Percentiles rank a stretch among this genome's conserved stretches.
phyloP scores from a whole-genome alignment of 257 asterid species.

The Capsicum pubescens region DNA sequence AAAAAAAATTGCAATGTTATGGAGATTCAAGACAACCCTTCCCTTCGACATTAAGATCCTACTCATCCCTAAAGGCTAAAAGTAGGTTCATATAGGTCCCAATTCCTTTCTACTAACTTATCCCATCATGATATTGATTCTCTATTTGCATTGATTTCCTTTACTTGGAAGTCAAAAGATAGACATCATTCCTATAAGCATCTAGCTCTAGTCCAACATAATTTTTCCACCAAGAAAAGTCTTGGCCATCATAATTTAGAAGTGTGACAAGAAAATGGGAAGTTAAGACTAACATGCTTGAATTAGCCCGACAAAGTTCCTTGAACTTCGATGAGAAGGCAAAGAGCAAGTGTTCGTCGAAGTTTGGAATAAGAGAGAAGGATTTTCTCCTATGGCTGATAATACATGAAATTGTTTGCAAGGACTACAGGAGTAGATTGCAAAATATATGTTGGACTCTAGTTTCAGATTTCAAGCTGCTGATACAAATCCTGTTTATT shows the following conservation, averaged over 20 bases:
- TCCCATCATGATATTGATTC: too few relatives aligned
- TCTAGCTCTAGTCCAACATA: slow-evolving; percentile 9
- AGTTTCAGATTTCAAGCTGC: not conserved
- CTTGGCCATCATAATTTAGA: not conserved
- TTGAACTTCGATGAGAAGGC: not conserved
- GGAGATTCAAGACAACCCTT: too few relatives aligned
- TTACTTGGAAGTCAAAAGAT: not conserved
- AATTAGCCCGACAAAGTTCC: not conserved
- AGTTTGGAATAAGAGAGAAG: slow-evolving; percentile 12
- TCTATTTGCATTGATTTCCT: not conserved
- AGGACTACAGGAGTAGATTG: not conserved
- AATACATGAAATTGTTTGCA: not conserved
- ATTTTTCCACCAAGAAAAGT: not conserved
- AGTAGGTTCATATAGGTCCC: too few relatives aligned
- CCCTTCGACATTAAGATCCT: too few relatives aligned
- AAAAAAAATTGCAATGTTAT: too few relatives aligned
- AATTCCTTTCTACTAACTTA: too few relatives aligned
- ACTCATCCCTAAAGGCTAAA: too few relatives aligned
- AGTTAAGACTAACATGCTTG: not conserved
- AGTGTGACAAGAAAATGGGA: not conserved
- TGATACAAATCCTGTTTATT: not conserved
- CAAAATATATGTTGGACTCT: not conserved
- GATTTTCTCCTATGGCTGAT: not conserved
- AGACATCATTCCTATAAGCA: not conserved
- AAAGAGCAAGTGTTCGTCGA: not conserved